Percentiles rank a stretch among this genome's conserved stretches.
phyloP scores from a whole-genome alignment of 306 rosid genomes.

The Sesbania bispinosa region DNA sequence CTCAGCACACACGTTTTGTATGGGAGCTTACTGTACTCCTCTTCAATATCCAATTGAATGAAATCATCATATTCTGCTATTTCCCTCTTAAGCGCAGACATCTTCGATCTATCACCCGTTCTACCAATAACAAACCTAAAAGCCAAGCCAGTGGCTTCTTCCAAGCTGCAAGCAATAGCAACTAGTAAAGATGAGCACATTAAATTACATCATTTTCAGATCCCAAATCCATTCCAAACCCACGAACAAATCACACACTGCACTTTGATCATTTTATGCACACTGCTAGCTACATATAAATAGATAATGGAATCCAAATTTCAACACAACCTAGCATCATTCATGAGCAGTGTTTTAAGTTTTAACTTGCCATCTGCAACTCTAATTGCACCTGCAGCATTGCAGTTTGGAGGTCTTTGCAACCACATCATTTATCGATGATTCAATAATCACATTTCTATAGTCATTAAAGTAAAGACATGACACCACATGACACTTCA shows the following conservation, averaged over 20 bases:
- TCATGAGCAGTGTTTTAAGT: too few relatives aligned
- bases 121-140: conserved; percentile 77
- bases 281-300: background rate
- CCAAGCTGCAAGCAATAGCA: conserved; percentile 53
- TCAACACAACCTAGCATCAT: background rate
- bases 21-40: conserved; percentile 92
- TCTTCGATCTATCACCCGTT: conserved; percentile 55
- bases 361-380: too few relatives aligned
- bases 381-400: too few relatives aligned
- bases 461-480: too few relatives aligned
- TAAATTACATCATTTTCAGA: background rate
- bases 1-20: conserved; percentile 77
- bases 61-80: conserved; percentile 65
- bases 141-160: conserved; percentile 82
- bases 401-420: too few relatives aligned
- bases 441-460: too few relatives aligned
- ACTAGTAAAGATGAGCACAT: background rate
- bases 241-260: too few relatives aligned
- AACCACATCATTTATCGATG: too few relatives aligned
- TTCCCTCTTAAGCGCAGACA: conserved; percentile 59
- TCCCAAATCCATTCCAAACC: too few relatives aligned
- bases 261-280: too few relatives aligned
- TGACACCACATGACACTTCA: background rate
- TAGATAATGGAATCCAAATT: background rate
- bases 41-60: conserved; percentile 73